A percentile compares a stretch with the other conserved stretches of the same genome.
phyloP scores from a whole-genome alignment of 768 basidiomycete genomes.

The Mycena metata region DNA sequence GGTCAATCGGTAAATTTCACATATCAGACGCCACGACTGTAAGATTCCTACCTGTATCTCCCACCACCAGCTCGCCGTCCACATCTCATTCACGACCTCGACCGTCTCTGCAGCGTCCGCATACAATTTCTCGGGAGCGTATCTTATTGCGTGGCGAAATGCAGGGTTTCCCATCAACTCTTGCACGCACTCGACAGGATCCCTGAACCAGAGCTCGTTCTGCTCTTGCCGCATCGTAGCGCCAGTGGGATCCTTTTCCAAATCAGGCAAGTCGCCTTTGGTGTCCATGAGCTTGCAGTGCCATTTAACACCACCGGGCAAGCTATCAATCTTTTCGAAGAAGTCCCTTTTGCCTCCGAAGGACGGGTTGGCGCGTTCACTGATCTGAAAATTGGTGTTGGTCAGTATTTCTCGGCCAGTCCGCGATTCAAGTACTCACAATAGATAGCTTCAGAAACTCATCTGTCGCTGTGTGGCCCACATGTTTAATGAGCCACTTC shows the following conservation, averaged over 20 bases:
- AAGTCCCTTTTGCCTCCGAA: conserved; percentile 18
- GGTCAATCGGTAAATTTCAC: conserved; percentile 34
- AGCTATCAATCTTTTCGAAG: conserved; percentile 41
- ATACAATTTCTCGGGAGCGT: conserved; percentile 40
- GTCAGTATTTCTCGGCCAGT: no score
- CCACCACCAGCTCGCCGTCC: conserved; percentile 50
- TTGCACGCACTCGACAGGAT: conserved; percentile 41
- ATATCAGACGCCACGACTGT: not conserved
- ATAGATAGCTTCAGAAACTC: conserved; percentile 33
- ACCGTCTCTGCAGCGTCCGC: conserved; percentile 4
- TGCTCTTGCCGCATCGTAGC: conserved; percentile 23
- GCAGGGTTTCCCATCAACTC: conserved; percentile 35
- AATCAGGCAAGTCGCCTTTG: conserved; percentile 33
- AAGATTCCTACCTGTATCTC: conserved; percentile 43
- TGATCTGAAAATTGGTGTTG: no score
- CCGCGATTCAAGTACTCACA: conserved; percentile 21
- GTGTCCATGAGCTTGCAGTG: conserved; percentile 39
- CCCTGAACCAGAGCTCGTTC: conserved; percentile 43
- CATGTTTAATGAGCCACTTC: conserved; percentile 42
- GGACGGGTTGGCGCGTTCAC: not conserved
- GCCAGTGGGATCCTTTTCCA: conserved; percentile 26
- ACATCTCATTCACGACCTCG: conserved; percentile 45
- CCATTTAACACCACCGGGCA: conserved; percentile 40
- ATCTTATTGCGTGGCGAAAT: conserved; percentile 43
- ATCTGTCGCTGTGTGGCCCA: conserved; percentile 39